Percentiles rank a stretch among this genome's conserved stretches.
Conservation (phyloP, 371 early-diverging fungal species). For the Synchytrium microbalum region DNA sequence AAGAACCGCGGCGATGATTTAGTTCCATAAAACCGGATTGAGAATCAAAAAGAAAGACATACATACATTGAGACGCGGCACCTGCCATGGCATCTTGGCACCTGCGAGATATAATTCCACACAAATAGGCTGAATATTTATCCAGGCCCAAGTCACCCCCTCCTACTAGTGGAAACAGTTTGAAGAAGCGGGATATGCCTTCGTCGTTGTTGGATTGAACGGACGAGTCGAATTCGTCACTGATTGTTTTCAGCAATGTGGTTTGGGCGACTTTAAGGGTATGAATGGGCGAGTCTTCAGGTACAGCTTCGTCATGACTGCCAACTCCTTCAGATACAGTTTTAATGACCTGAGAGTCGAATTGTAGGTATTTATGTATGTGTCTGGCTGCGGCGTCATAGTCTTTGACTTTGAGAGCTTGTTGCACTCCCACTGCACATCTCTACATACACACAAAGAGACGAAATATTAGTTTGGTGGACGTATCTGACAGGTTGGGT, state of each 20-base stretch:
- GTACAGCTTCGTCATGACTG: background rate
- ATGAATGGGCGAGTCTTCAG: conserved; percentile 42
- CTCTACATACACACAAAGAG: conserved; percentile 17
- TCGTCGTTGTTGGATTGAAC: conserved; percentile 58
- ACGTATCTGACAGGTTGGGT: background rate
- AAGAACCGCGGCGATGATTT: too few relatives aligned
- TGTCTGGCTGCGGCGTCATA: conserved; percentile 65
- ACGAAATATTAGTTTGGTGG: background rate
- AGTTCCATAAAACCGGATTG: too few relatives aligned
- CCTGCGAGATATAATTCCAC: conserved; percentile 59
- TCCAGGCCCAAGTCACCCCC: conserved; percentile 76
- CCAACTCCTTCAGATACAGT: conserved; percentile 44
- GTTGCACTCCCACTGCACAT: conserved; percentile 62
- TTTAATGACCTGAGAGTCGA: conserved; percentile 56
- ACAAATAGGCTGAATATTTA: conserved; percentile 75
- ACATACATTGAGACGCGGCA: conserved; percentile 6
- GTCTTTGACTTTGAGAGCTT: conserved; percentile 60
- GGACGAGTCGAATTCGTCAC: conserved; percentile 70
- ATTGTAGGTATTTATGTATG: conserved; percentile 56
- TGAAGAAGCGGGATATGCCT: conserved; percentile 74
- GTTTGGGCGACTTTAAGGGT: conserved; percentile 53
- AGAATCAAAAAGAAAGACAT: too few relatives aligned
- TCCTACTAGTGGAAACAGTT: conserved; percentile 79
- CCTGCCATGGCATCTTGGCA: conserved; percentile 59
- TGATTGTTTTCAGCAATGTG: conserved; percentile 58